A percentile compares a stretch with the other conserved stretches of the same genome.
phyloP scores from a whole-genome alignment of 2,329 filamentous ascomycete genomes.

The Cordyceps javanica region DNA sequence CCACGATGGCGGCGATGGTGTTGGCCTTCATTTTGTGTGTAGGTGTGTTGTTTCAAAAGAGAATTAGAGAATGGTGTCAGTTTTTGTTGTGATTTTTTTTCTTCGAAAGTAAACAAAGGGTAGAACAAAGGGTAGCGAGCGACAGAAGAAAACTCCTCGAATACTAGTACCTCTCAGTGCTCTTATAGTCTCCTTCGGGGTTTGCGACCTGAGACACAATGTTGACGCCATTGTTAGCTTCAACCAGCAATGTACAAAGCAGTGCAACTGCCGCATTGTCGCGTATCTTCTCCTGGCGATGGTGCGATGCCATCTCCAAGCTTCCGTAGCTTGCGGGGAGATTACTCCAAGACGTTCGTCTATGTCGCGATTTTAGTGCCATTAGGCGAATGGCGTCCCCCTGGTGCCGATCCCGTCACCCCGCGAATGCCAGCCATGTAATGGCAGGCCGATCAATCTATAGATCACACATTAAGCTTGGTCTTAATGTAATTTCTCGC shows the following conservation, averaged over 20 bases:
- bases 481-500: not conserved
- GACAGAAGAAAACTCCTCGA: not conserved
- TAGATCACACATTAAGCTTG: not conserved
- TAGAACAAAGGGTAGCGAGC: not conserved
- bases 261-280: not conserved
- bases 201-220: slow-evolving; percentile 8
- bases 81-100: not conserved
- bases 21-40: slow-evolving; percentile 4
- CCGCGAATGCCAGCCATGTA: not conserved
- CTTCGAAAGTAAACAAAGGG: not conserved
- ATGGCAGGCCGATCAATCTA: not conserved
- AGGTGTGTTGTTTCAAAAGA: not conserved
- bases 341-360: slow-evolving; percentile 4
- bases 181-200: not conserved
- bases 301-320: not conserved
- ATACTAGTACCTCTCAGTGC: not conserved
- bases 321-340: not conserved
- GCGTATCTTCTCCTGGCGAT: not conserved
- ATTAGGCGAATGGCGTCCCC: not conserved
- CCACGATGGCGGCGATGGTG: slow-evolving; percentile 2
- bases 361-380: slow-evolving; percentile 11
- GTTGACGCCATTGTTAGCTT: slow-evolving; percentile 8
- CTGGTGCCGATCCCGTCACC: not conserved
- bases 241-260: not conserved
- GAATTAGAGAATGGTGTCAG: too few relatives aligned